phyloP scores from a whole-genome alignment of 1,284 basidiomycete genomes.

The Ceratobasidium sp. region DNA sequence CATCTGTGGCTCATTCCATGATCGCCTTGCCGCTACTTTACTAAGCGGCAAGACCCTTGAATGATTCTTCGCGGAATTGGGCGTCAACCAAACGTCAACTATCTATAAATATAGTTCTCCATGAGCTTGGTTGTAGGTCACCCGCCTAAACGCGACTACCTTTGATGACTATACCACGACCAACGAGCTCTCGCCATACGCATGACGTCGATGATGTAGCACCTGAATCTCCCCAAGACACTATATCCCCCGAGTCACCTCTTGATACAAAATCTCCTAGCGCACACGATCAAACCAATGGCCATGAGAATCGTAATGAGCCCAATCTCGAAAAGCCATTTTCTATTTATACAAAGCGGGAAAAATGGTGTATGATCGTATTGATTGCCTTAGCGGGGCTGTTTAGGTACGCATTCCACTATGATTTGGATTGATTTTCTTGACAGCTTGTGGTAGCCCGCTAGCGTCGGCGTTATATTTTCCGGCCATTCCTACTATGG shows the following conservation, averaged over 20 bases:
- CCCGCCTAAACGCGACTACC: not conserved
- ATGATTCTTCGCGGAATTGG: conserved; percentile 3
- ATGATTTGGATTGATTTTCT: not conserved
- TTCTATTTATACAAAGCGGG: conserved; percentile 64
- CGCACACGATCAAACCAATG: not conserved
- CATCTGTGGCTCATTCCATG: not conserved
- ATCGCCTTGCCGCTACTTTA: too few relatives aligned
- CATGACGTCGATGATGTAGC: not conserved
- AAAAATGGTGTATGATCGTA: conserved; percentile 77
- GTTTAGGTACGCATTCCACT: conserved; percentile 65
- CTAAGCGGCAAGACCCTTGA: not conserved
- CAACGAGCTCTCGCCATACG: not conserved
- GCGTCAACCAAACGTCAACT: not conserved
- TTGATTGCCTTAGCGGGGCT: conserved; percentile 70
- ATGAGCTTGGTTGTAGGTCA: not conserved
- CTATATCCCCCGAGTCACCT: not conserved
- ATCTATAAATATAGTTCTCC: not conserved
- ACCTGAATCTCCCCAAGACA: not conserved
- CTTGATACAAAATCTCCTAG: not conserved
- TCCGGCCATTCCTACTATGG: conserved; percentile 78
- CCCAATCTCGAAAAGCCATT: conserved; percentile 38
- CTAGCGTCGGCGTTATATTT: conserved; percentile 82
- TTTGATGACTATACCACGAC: conserved; percentile 4
- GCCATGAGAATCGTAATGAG: not conserved
- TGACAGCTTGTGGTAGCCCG: conserved; percentile 62